Evolutionary conservation across 208 protist genomes (phyloP), one percentile per base, ranked within the genome.

Genomic region (Blechomonas ayalai): DNA sequence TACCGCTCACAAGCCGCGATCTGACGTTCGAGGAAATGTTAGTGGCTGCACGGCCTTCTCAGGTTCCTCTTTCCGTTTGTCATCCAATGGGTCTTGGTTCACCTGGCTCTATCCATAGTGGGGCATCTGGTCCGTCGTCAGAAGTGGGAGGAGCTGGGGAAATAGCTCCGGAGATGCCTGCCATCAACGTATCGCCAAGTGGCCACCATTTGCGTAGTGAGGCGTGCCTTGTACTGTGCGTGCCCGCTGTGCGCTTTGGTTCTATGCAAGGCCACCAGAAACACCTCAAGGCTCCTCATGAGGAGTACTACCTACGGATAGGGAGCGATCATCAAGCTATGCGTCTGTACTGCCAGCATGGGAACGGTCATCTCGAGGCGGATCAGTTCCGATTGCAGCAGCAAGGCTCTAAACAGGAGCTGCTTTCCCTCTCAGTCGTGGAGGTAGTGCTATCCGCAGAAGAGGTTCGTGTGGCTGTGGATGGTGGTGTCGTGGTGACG

Each of bases 351-450:
- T 82, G 60, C 36, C 73, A 82, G 38, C 38, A 39, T 0, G 49
- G 37, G 5, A 9, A 25, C 29, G 37, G n/a, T 1, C 38, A 39
- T 28, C 44, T 59, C 29, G 59, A 54, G 36, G 59, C 77, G 32
- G 55, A 65, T 12, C 24, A 77, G 8, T 77, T 56, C 12, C 77
- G 60, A 32, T 68, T 77, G 38, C 38, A 39, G 0, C 44, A 34
- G 5, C 9, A 25, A 25, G 37, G 33, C 19, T 45, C 46, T 1
- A 56, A 59, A n/a, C 39, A 60, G 18, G 65, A 81, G 28, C 19
- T 85, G 0, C 16, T 90, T 16, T 72, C 63, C 18, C 63, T 85
- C 32, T 64, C 69, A 0, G 51, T 56, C 1, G 39, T 78, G 23
- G 55, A 75, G 39, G 31, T 76, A 22, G 34, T 75, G 13, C 3